phyloP scores from a whole-genome alignment of 2,329 filamentous ascomycete genomes.

The Aspergillus luchuensis region DNA sequence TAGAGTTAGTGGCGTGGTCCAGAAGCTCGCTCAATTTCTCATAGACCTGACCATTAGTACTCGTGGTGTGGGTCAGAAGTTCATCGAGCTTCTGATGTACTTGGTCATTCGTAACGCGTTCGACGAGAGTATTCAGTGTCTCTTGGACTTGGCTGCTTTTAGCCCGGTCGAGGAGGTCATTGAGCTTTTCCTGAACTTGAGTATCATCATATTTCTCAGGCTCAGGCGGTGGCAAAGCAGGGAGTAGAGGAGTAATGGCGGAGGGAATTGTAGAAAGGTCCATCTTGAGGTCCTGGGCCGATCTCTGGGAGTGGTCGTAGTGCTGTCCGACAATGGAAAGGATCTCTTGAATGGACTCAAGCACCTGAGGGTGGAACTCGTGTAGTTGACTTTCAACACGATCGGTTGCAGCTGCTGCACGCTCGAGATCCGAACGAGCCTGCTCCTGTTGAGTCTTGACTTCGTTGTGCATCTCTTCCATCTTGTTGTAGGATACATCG shows the following conservation, averaged over 20 bases:
- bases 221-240: slow-evolving; percentile 48
- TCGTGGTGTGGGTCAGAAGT: slow-evolving; percentile 39
- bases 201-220: slow-evolving; percentile 65
- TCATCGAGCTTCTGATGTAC: slow-evolving; percentile 62
- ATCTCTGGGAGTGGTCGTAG: slow-evolving; percentile 80
- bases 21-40: slow-evolving; percentile 59
- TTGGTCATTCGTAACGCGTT: slow-evolving; percentile 52
- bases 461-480: slow-evolving; percentile 72
- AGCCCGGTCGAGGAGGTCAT: slow-evolving; percentile 45
- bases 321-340: slow-evolving; percentile 79
- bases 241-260: slow-evolving; percentile 60
- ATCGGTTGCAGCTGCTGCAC: slow-evolving; percentile 71
- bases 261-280: slow-evolving; percentile 53
- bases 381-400: slow-evolving; percentile 75
- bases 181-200: slow-evolving; percentile 61
- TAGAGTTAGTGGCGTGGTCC: slow-evolving; percentile 35
- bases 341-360: slow-evolving; percentile 85
- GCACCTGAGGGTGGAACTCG: slow-evolving; percentile 85
- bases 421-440: slow-evolving; percentile 77
- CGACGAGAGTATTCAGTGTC: slow-evolving; percentile 54
- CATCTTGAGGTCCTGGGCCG: slow-evolving; percentile 62
- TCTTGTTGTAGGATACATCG: slow-evolving; percentile 72
- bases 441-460: slow-evolving; percentile 77
- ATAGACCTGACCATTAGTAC: slow-evolving; percentile 50
- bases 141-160: slow-evolving; percentile 60